Base-by-base conservation (phyloP, 2,329 filamentous ascomycete genomes). In the Volutella citrinella region DNA sequence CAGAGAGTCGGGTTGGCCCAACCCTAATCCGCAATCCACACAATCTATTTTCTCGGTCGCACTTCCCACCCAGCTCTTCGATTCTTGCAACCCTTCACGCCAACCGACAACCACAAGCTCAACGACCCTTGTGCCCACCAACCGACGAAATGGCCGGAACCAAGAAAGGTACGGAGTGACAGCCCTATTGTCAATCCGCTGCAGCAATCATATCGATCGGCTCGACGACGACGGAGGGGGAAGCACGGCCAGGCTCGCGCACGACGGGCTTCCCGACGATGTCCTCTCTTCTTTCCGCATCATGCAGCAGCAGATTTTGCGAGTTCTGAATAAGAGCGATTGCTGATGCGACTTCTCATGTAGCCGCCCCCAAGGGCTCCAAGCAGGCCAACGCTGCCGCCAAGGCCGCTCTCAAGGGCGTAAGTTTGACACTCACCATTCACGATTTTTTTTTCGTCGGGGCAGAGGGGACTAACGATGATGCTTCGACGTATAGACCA, bases 391-490 rank as follows among this genome's bases (percentile, higher is more conserved):
- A 82, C 62, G 82, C 84, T 66, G 93, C 93, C 68, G 87, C 93
- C 61, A 97, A 98, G 81, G 87, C 93, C 68, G 86, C 89, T 64
- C 84, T 97, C 61, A 88, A 88, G 76, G 91, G 90, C 70, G 88
- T 95, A 89, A 77, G 87, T 84, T 50, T 20, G 41, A 31, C 22
- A 6, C 51, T 42, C 11, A 13, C 16, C 11, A 27, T 20, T 24
- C 6, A 24, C 6, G n/a, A n/a, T n/a, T n/a, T n/a, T 26, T 10
- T 11, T 19, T 4, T 23, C 10, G 4, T 26, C 16, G n/a, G n/a
- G n/a, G n/a, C n/a, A n/a, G n/a, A n/a, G n/a, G n/a, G n/a, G n/a
- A n/a, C n/a, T n/a, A n/a, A n/a, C n/a, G n/a, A n/a, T n/a, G n/a
- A n/a, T n/a, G n/a, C n/a, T n/a, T n/a, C n/a, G n/a, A n/a, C n/a